A percentile compares a stretch with the other conserved stretches of the same genome.
Evolutionary conservation across 139 green algal genomes (phyloP).

Genomic region (Pleodorina starrii): DNA sequence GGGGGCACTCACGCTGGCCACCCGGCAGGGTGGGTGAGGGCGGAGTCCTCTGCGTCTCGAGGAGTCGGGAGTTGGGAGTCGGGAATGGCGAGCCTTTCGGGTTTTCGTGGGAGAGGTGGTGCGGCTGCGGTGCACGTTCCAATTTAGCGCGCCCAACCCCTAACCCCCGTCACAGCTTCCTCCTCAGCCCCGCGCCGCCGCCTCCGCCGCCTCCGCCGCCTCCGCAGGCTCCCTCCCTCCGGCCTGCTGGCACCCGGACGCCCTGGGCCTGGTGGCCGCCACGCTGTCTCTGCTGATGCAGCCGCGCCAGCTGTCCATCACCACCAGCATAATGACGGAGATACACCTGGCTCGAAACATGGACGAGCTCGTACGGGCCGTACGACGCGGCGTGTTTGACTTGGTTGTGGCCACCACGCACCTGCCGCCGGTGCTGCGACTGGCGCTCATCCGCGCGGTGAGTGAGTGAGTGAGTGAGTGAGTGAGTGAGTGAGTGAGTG

Average conservation of each 20-base stretch:
- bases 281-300: conserved; percentile 17
- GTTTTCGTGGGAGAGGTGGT: too few species aligned
- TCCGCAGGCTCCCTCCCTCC: neutral
- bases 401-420: conserved; percentile 15
- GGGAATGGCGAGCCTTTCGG: too few species aligned
- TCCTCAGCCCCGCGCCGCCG: neutral
- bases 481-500: neutral
- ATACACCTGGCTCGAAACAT: conserved; percentile 22
- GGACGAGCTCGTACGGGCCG: conserved; percentile 29
- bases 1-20: conserved; percentile 31
- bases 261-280: neutral
- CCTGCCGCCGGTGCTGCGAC: conserved; percentile 22
- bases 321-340: conserved; percentile 14
- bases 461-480: neutral
- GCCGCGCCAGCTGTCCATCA: conserved; percentile 3
- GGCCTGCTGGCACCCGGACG: neutral
- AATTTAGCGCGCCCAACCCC: too few species aligned
- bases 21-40: neutral
- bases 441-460: conserved; percentile 35
- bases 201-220: neutral
- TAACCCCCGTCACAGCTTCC: too few species aligned
- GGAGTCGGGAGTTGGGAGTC: too few species aligned
- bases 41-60: too few species aligned
- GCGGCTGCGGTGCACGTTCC: too few species aligned
- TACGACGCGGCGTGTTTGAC: conserved; percentile 16